Percentiles rank a stretch among this genome's conserved stretches.
phyloP scores from a whole-genome alignment of 768 basidiomycete genomes.

The Leucocoprinus birnbaumii region DNA sequence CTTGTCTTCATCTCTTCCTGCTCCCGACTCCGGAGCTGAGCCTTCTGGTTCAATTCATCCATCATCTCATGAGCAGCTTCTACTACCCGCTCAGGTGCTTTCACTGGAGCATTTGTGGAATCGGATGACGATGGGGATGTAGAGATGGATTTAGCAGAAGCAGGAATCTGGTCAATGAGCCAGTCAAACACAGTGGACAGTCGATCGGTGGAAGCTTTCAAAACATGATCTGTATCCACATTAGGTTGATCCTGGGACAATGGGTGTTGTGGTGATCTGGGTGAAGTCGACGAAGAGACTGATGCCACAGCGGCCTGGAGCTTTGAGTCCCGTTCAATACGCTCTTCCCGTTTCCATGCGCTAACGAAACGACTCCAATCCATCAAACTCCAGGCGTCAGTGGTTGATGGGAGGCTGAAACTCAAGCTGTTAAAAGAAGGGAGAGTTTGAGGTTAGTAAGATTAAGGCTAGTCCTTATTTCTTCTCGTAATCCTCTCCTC shows the following conservation, averaged over 20 bases:
- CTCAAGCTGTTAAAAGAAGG: slow-evolving; percentile 47
- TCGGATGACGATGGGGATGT: not conserved
- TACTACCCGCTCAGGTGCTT: slow-evolving; percentile 5
- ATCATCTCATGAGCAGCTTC: slow-evolving; percentile 10
- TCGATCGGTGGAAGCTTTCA: slow-evolving; percentile 68
- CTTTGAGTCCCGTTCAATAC: slow-evolving; percentile 28
- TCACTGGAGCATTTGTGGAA: slow-evolving; percentile 1
- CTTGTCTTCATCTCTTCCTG: slow-evolving; percentile 15
- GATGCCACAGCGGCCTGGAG: not conserved
- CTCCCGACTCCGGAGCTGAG: slow-evolving; percentile 20
- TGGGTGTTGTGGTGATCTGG: not conserved
- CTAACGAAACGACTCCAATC: slow-evolving; percentile 66
- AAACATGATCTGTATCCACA: slow-evolving; percentile 44
- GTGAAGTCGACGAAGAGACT: not conserved
- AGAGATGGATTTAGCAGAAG: slow-evolving; percentile 17
- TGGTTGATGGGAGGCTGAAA: slow-evolving; percentile 24
- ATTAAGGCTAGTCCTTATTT: no score
- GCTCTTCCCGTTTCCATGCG: slow-evolving; percentile 59
- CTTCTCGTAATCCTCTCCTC: no score
- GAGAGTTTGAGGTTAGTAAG: no score
- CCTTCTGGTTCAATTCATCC: slow-evolving; percentile 3
- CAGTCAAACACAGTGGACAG: slow-evolving; percentile 77
- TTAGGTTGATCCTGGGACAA: slow-evolving; percentile 7
- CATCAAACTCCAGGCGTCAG: slow-evolving; percentile 43
- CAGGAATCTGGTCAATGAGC: slow-evolving; percentile 70